These are phyloP conservation scores for Apostasia ramifera DNA, from an alignment of 106 monocot species.

Conservation along the genomic window DNA sequence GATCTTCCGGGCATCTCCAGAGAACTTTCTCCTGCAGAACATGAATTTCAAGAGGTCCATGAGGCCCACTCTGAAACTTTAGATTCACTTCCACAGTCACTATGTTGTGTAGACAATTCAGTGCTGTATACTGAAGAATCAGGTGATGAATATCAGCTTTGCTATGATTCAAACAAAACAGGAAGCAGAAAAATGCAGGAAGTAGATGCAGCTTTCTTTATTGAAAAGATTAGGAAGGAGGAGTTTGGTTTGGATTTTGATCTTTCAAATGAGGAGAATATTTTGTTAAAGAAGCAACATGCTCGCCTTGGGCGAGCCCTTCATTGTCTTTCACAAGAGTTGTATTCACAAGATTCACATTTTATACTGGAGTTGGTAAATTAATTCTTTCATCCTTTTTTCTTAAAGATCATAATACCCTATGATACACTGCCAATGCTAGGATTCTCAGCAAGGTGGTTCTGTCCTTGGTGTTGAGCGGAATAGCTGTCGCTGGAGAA, in stretches of 20 bases:
- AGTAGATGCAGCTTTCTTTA: constrained; percentile 25
- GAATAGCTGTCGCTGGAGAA: no score
- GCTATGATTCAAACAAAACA: neutral
- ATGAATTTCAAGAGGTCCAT: neutral
- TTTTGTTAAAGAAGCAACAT: constrained; percentile 58
- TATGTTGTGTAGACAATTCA: neutral
- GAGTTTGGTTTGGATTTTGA: constrained; percentile 59
- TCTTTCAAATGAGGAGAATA: constrained; percentile 21
- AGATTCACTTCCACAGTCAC: neutral
- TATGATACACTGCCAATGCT: no score
- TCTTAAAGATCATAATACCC: neutral
- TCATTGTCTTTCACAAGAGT: constrained; percentile 54
- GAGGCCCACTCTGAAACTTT: neutral
- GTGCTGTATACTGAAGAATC: neutral
- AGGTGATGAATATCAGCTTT: neutral
- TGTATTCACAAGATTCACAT: constrained; percentile 75
- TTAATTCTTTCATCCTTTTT: neutral
- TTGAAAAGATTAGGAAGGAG: constrained; percentile 51
- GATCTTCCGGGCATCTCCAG: neutral
- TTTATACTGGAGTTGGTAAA: constrained; percentile 61
- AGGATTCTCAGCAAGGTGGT: no score
- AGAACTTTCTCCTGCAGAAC: neutral
- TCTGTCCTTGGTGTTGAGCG: no score
- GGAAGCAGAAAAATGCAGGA: constrained; percentile 7
- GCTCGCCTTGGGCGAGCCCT: constrained; percentile 62